Evolutionary conservation across 257 asterid genomes (phyloP).

Genomic region (Solanum piurae): DNA sequence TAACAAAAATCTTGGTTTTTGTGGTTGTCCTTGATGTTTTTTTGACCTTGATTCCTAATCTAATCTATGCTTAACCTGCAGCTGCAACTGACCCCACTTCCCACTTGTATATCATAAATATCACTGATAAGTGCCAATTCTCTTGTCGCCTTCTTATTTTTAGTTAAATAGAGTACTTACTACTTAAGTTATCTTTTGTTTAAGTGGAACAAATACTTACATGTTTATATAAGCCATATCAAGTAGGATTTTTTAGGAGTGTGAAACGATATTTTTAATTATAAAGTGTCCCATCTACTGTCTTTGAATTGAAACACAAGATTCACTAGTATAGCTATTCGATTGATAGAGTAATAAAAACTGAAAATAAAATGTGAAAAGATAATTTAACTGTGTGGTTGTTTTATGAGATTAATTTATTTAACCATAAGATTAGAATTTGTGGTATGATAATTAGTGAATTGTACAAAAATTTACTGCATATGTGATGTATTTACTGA

Average conservation of each 20-base stretch:
- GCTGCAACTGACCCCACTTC: background rate
- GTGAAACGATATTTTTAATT: background rate
- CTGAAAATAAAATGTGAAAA: background rate
- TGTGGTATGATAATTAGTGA: background rate
- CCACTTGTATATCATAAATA: slow-evolving; percentile 6
- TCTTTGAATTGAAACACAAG: background rate
- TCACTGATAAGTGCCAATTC: background rate
- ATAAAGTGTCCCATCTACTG: background rate
- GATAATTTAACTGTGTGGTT: too few species aligned
- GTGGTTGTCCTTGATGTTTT: slow-evolving; percentile 45
- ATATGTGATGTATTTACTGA: background rate
- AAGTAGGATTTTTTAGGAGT: background rate
- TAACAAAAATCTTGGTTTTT: slow-evolving; percentile 36
- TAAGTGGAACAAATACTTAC: background rate
- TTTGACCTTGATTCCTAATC: slow-evolving; percentile 28
- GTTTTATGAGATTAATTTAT: too few species aligned
- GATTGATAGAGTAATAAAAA: background rate
- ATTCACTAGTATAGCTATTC: background rate
- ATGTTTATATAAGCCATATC: background rate
- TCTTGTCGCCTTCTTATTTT: background rate
- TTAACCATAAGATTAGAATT: too few species aligned
- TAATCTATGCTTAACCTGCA: slow-evolving; percentile 39
- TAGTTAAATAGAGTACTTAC: background rate
- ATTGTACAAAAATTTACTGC: background rate
- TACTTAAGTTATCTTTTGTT: background rate